phyloP scores from a whole-genome alignment of 768 basidiomycete genomes.

The Phallus indusiatus region DNA sequence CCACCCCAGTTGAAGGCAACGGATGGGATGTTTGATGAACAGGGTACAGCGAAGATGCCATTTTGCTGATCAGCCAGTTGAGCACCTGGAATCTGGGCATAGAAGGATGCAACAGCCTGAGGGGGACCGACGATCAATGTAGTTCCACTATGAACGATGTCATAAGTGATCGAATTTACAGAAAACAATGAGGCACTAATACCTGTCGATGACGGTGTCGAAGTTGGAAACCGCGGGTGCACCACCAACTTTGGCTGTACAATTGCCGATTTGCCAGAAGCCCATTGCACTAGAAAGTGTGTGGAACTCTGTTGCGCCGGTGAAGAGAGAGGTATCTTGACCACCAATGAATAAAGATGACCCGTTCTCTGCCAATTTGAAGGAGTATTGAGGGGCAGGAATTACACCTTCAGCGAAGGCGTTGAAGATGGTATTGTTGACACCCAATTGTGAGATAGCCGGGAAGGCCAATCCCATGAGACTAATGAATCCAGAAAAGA shows the following conservation, averaged over 20 bases:
- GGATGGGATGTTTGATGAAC: neutral
- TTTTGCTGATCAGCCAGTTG: constrained; percentile 10
- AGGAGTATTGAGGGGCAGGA: constrained; percentile 15
- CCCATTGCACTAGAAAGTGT: constrained; percentile 15
- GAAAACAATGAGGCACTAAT: neutral
- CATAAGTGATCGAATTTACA: neutral
- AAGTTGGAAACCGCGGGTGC: constrained; percentile 10
- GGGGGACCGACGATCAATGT: constrained; percentile 18
- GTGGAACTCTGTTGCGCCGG: constrained; percentile 24
- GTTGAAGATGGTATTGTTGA: constrained; percentile 18
- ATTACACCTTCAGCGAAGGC: constrained; percentile 15
- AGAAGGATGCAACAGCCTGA: constrained; percentile 15
- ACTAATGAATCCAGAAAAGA: neutral
- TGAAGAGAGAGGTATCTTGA: constrained; percentile 23
- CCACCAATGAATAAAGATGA: constrained; percentile 29
- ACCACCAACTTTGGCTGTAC: constrained; percentile 10
- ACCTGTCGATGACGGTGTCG: constrained; percentile 26
- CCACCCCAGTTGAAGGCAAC: constrained; percentile 6
- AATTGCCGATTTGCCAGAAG: constrained; percentile 20
- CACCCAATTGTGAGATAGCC: constrained; percentile 16
- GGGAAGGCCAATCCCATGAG: constrained; percentile 16
- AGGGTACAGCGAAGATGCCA: neutral
- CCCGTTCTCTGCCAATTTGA: constrained; percentile 20
- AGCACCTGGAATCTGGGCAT: constrained; percentile 19
- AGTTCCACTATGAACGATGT: constrained; percentile 19